Percentiles rank a stretch among this genome's conserved stretches.
These are phyloP conservation scores for Kondoa malvinella DNA, from an alignment of 768 basidiomycete genomes.

Conservation along the genomic window DNA sequence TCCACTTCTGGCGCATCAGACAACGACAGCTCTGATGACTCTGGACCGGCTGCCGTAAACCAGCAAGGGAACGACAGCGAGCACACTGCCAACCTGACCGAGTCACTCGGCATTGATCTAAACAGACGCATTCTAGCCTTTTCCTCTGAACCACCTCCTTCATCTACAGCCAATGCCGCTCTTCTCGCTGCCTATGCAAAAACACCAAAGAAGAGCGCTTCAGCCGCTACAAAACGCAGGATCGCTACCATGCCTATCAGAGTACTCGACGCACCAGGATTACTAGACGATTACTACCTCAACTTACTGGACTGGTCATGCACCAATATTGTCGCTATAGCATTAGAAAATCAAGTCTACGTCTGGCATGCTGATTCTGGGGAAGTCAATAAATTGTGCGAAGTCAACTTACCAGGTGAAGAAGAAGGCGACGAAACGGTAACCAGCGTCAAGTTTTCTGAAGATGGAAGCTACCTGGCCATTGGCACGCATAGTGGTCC, in stretches of 20 bases:
- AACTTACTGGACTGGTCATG: slow-evolving; percentile 81
- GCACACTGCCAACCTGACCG: slow-evolving; percentile 27
- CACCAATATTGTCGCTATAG: slow-evolving; percentile 74
- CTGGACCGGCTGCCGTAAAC: slow-evolving; percentile 8
- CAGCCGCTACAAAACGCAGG: slow-evolving; percentile 55
- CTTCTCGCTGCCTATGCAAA: slow-evolving; percentile 57
- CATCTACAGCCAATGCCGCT: slow-evolving; percentile 56
- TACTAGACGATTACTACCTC: slow-evolving; percentile 81
- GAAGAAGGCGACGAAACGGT: slow-evolving; percentile 39
- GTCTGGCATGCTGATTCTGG: slow-evolving; percentile 90
- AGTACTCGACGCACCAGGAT: slow-evolving; percentile 84
- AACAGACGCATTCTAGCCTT: slow-evolving; percentile 59
- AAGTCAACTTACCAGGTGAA: slow-evolving; percentile 29
- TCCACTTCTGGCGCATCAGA: slow-evolving; percentile 9
- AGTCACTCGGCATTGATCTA: slow-evolving; percentile 27
- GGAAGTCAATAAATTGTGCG: slow-evolving; percentile 39
- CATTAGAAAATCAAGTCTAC: slow-evolving; percentile 68
- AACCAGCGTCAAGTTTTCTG: slow-evolving; percentile 32
- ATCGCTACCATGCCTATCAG: slow-evolving; percentile 75
- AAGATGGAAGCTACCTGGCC: slow-evolving; percentile 49
- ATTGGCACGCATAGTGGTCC: slow-evolving; percentile 64
- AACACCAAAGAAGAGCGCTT: slow-evolving; percentile 38
- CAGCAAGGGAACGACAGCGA: slow-evolving; percentile 18
- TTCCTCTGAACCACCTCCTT: slow-evolving; percentile 59
- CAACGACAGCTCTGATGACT: slow-evolving; percentile 4